Evolutionary conservation across 768 basidiomycete genomes (phyloP), one percentile per base, ranked within the genome.

Genomic region (Naganishia vaughanmartiniae): DNA sequence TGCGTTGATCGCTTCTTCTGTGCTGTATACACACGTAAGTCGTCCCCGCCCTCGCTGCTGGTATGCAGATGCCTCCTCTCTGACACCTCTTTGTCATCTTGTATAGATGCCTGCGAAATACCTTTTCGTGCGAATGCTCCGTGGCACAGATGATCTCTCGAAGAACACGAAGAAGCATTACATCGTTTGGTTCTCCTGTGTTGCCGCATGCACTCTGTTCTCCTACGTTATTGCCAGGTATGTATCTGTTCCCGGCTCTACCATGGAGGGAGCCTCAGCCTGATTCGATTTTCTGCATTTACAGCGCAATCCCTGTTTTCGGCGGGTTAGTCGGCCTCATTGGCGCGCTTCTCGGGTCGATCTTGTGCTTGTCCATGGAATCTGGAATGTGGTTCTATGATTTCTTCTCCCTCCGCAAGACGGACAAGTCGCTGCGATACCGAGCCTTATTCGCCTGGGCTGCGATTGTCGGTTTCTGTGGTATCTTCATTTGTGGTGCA

Each of bases 381-480:
- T 74, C 73, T 14, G 74, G 65, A 70, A 78, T 79, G 78, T 79
- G 77, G 77, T 72, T 79, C 54, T 75, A 74, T 73, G 74, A 76
- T 63, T 70, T 74, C 69, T 73, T 15, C 36, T 6, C 55, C 36
- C 21, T 54, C 31, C 42, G 65, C 57, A 26, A 42, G 69, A 46
- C 68, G 45, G 17, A 53, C 65, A 72, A 70, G 31, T 21, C 55
- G 4, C 45, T 75, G n/a, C 26, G 65, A 26, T 70, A 60, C 60
- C 33, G 72, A 42, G 65, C 72, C 46, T 21, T 42, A 26, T 69
- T 69, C 33, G 56, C 42, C 1, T 24, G 69, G 31, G 73, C 74
- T 46, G 66, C 70, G 19, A 14, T 72, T 21, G 55, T 71, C n/a
- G 74, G 73, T 0, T 71, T 68, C 46, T 72, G 71, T 54, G 68